Evolutionary conservation across 306 rosid species (phyloP).

Genomic region (Sophora flavescens): DNA sequence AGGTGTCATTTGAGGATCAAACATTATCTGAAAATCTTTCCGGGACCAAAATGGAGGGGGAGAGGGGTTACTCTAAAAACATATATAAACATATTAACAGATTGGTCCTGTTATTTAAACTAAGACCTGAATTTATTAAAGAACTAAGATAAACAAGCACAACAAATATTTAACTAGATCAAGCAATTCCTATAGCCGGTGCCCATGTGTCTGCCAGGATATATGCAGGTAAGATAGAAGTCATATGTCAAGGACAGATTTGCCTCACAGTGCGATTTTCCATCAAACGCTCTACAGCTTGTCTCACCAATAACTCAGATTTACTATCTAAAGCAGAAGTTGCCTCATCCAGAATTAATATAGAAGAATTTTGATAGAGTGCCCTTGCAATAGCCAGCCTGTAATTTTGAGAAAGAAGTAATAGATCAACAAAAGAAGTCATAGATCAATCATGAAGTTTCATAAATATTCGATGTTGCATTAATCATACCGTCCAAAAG

Average conservation of each 20-base stretch:
- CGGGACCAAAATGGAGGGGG: background rate
- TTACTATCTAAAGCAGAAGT: conserved; percentile 89
- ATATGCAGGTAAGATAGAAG: background rate
- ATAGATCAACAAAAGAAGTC: conserved; percentile 15
- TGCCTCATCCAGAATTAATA: conserved; percentile 88
- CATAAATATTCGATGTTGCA: conserved; percentile 1
- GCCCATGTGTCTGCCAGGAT: background rate
- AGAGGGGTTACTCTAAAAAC: background rate
- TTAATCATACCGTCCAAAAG: conserved; percentile 25
- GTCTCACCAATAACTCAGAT: conserved; percentile 79
- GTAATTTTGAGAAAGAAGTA: conserved; percentile 44
- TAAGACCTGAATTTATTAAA: background rate
- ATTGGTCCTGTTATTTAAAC: conserved; percentile 21
- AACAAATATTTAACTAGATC: conserved; percentile 25
- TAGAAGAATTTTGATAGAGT: conserved; percentile 77
- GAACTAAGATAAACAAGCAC: background rate
- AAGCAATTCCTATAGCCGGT: conserved; percentile 10
- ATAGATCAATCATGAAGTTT: conserved; percentile 1
- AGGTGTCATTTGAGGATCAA: background rate
- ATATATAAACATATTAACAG: background rate
- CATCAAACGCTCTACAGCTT: conserved; percentile 82
- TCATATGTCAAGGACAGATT: conserved; percentile 29
- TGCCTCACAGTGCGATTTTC: conserved; percentile 76
- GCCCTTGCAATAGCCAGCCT: conserved; percentile 93
- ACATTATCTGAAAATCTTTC: background rate